phyloP scores from a whole-genome alignment of 2,329 filamentous ascomycete genomes.

The Furcasterigmium sp. region DNA sequence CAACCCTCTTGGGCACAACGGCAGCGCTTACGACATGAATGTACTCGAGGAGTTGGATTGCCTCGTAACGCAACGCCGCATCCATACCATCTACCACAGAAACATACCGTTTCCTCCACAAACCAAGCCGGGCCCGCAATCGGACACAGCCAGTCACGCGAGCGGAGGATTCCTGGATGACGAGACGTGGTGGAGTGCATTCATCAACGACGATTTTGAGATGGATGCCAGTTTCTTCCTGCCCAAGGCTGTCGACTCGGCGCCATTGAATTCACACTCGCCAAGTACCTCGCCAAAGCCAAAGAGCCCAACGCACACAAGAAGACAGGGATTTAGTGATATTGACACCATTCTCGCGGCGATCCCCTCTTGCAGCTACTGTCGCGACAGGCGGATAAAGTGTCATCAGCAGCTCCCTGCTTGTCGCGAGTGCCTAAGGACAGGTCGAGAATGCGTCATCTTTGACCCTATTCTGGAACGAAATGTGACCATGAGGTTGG shows the following conservation, averaged over 20 bases:
- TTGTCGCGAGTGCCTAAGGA: conserved; percentile 5
- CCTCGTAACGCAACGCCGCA: conserved; percentile 10
- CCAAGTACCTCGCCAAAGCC: too few relatives aligned
- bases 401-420: conserved; percentile 9
- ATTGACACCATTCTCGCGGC: conserved; percentile 1
- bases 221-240: too few relatives aligned
- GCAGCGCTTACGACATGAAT: conserved; percentile 9
- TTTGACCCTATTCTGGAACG: conserved; percentile 3
- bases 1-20: conserved; percentile 6
- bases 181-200: conserved; percentile 10
- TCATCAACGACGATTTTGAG: conserved; percentile 8
- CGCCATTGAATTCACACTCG: too few relatives aligned
- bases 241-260: too few relatives aligned
- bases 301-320: too few relatives aligned
- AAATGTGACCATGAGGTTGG: conserved; percentile 2
- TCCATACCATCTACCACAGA: conserved; percentile 11
- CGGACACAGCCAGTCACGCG: neutral
- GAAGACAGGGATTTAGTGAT: too few relatives aligned
- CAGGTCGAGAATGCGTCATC: conserved; percentile 3
- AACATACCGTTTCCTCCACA: conserved; percentile 5
- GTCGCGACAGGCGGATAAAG: conserved; percentile 10
- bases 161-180: conserved; percentile 4
- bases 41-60: conserved; percentile 11
- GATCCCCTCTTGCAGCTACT: conserved; percentile 10
- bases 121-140: neutral